These are phyloP conservation scores for Guadua angustifolia DNA, from an alignment of 176 grass and related monocot species.

Conservation along the genomic window DNA sequence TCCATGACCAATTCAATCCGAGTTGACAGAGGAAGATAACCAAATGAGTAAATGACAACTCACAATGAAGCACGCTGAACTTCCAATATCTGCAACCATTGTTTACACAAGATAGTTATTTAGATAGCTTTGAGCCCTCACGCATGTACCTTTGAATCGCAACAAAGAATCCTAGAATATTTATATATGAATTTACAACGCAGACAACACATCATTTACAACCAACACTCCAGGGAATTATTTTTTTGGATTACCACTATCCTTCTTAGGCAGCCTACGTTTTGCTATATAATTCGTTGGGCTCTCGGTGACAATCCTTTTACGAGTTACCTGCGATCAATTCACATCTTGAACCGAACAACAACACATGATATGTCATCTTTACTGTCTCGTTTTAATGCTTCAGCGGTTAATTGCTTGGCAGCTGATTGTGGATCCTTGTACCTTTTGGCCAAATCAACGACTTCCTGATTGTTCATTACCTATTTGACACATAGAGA, in stretches of 20 bases:
- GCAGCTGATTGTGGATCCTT: slow-evolving; percentile 78
- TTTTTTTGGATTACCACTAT: slow-evolving; percentile 40
- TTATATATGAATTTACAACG: slow-evolving; percentile 49
- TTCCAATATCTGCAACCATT: slow-evolving; percentile 53
- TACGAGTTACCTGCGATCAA: background rate
- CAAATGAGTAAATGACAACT: slow-evolving; percentile 7
- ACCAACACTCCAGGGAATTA: slow-evolving; percentile 30
- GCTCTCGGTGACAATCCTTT: slow-evolving; percentile 13
- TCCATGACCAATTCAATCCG: background rate
- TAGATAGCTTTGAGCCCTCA: slow-evolving; percentile 32
- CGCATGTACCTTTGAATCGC: slow-evolving; percentile 38
- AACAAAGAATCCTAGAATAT: slow-evolving; percentile 54
- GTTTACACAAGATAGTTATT: slow-evolving; percentile 51
- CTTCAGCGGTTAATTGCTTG: slow-evolving; percentile 63
- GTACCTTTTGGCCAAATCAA: slow-evolving; percentile 69
- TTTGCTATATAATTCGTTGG: slow-evolving; percentile 9
- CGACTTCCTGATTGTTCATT: slow-evolving; percentile 67
- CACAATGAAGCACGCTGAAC: slow-evolving; percentile 28
- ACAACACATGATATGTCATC: slow-evolving; percentile 90
- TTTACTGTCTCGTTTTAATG: slow-evolving; percentile 74
- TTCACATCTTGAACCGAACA: slow-evolving; percentile 73
- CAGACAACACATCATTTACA: slow-evolving; percentile 53
- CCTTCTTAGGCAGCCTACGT: slow-evolving; percentile 22
- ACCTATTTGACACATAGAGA: slow-evolving; percentile 53
- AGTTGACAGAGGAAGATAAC: background rate